Conservation (phyloP, 176 grass and related monocot species). For the Poa pratensis region DNA sequence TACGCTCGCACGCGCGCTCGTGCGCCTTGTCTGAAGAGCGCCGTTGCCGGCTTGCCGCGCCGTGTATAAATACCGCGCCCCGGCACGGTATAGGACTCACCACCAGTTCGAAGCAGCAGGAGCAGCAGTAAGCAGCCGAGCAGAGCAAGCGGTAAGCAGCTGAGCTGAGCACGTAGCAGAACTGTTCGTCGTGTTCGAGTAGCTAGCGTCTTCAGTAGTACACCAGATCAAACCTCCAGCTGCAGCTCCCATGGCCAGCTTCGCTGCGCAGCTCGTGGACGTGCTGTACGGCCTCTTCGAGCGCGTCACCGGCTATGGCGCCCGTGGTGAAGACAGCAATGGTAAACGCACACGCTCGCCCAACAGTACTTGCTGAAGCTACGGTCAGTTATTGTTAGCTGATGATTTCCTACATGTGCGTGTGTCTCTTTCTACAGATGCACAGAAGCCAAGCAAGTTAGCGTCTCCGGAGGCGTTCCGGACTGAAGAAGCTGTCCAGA, state of each 20-base stretch:
- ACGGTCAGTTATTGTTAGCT: not conserved
- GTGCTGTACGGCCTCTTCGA: slow-evolving; percentile 34
- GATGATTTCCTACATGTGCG: too few species aligned
- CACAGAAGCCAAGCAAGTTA: slow-evolving; percentile 2
- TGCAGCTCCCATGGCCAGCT: slow-evolving; percentile 36
- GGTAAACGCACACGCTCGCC: not conserved
- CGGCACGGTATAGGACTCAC: not conserved
- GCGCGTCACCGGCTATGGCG: slow-evolving; percentile 29
- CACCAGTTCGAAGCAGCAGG: too few species aligned
- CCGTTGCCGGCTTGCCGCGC: not conserved
- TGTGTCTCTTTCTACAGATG: not conserved
- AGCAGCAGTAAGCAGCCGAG: not conserved
- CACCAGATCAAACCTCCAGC: not conserved
- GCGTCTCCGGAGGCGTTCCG: not conserved
- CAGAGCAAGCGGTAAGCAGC: not conserved
- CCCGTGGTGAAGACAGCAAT: not conserved
- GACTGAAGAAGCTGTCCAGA: slow-evolving; percentile 1
- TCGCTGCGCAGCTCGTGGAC: slow-evolving; percentile 48
- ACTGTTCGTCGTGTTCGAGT: not conserved
- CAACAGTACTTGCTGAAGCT: not conserved
- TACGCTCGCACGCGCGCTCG: not conserved
- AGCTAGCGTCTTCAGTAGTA: not conserved
- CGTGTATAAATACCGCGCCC: not conserved
- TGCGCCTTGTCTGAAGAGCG: not conserved
- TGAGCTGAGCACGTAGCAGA: not conserved